Evolutionary conservation across 2,329 filamentous ascomycete species (phyloP).

Genomic region (Fusarium veterinarium): DNA sequence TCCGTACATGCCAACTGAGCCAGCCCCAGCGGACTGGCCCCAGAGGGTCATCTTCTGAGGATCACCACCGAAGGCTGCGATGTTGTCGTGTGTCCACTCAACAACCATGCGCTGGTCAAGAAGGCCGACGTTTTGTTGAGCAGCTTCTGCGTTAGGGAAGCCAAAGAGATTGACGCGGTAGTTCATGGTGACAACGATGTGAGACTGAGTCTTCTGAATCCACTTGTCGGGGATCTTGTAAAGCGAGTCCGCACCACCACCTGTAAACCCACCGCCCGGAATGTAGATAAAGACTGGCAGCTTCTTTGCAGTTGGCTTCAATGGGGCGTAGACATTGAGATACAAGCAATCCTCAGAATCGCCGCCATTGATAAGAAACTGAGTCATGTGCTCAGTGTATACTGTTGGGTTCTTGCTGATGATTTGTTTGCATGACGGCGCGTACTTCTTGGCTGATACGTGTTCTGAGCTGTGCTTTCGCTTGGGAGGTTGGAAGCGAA

Average conservation of each 20-base stretch:
- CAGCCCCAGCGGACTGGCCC: constrained; percentile 18
- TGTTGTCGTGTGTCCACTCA: constrained; percentile 14
- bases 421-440: constrained; percentile 13
- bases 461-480: background rate
- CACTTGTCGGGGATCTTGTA: constrained; percentile 19
- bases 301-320: background rate
- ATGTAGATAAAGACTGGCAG: constrained; percentile 17
- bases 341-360: constrained; percentile 20
- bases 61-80: background rate
- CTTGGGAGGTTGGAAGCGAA: constrained; percentile 13
- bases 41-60: background rate
- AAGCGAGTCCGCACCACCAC: constrained; percentile 4
- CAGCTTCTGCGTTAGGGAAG: constrained; percentile 8
- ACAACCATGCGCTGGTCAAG: constrained; percentile 23
- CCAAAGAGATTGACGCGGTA: constrained; percentile 19
- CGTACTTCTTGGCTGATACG: background rate
- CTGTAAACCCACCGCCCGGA: constrained; percentile 8
- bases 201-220: constrained; percentile 15
- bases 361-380: constrained; percentile 8
- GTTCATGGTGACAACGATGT: constrained; percentile 17
- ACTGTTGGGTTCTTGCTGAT: constrained; percentile 11
- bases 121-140: constrained; percentile 6
- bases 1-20: constrained; percentile 21
- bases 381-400: constrained; percentile 9
- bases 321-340: constrained; percentile 12